Evolutionary conservation across 208 protist species (phyloP).

Genomic region (Leishmania turanica): DNA sequence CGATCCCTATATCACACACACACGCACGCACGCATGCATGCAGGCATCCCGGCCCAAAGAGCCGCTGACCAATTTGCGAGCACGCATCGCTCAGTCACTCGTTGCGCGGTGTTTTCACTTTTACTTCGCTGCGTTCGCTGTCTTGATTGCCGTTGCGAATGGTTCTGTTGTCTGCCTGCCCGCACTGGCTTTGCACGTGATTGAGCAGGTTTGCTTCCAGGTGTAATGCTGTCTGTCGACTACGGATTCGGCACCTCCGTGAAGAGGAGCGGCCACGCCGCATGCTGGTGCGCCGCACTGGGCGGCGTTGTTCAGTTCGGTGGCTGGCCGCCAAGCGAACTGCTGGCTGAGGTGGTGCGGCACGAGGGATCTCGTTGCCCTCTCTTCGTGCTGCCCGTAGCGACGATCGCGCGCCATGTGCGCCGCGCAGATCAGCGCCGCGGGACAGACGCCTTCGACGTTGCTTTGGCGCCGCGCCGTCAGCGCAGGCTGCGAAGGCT

Average conservation of each 20-base stretch:
- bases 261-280: conserved; percentile 44
- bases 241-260: conserved; percentile 47
- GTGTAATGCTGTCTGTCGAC: conserved; percentile 37
- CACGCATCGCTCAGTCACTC: background rate
- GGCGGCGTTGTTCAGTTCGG: conserved; percentile 59
- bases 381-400: conserved; percentile 37
- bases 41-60: no score
- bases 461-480: conserved; percentile 16
- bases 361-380: conserved; percentile 41
- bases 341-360: conserved; percentile 36
- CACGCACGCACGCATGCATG: no score
- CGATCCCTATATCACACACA: no score
- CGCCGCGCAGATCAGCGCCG: conserved; percentile 37
- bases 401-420: conserved; percentile 32
- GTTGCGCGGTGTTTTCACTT: no score
- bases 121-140: background rate
- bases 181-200: background rate
- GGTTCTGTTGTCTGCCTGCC: background rate
- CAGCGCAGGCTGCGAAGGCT: conserved; percentile 12
- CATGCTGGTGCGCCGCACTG: conserved; percentile 45
- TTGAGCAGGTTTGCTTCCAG: background rate
- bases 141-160: background rate
- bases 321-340: conserved; percentile 47
- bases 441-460: background rate
- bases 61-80: background rate